Evolutionary conservation across 2,329 filamentous ascomycete genomes (phyloP).

Genomic region (Dothideomycetes sp.): DNA sequence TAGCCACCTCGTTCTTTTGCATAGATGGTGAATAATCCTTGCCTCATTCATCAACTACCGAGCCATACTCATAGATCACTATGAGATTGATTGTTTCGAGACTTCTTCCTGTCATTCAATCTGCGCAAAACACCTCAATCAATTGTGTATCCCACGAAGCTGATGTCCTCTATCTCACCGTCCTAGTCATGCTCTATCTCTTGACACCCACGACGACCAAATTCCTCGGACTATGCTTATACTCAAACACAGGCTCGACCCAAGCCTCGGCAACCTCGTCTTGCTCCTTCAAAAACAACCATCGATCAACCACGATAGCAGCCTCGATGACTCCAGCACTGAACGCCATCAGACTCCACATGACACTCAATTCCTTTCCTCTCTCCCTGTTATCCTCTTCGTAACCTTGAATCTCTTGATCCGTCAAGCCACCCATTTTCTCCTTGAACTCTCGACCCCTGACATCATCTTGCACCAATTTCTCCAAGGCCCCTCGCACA

Average conservation of each 20-base stretch:
- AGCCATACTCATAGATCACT: no score
- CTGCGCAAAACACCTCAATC: no score
- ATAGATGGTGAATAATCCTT: no score
- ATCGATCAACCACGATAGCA: slow-evolving; percentile 81
- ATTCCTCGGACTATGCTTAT: slow-evolving; percentile 75
- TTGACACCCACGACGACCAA: slow-evolving; percentile 90
- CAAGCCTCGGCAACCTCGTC: slow-evolving; percentile 61
- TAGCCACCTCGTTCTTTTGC: no score
- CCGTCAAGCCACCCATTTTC: slow-evolving; percentile 59
- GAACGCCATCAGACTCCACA: slow-evolving; percentile 96
- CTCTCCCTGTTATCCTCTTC: slow-evolving; percentile 53
- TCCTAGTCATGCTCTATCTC: slow-evolving; percentile 35
- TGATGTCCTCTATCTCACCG: no score
- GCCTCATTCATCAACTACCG: no score
- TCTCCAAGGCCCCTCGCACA: slow-evolving; percentile 68
- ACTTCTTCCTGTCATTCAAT: no score
- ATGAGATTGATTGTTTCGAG: no score
- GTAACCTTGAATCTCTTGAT: slow-evolving; percentile 67
- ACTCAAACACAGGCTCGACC: slow-evolving; percentile 93
- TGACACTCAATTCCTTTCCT: slow-evolving; percentile 72
- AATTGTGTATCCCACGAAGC: no score
- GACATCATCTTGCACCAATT: slow-evolving; percentile 55
- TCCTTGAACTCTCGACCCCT: slow-evolving; percentile 51
- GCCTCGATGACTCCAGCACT: slow-evolving; percentile 84
- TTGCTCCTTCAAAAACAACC: slow-evolving; percentile 77